Conservation (phyloP, 495 filamentous ascomycete genomes). For the Penicillium malachiteum region DNA sequence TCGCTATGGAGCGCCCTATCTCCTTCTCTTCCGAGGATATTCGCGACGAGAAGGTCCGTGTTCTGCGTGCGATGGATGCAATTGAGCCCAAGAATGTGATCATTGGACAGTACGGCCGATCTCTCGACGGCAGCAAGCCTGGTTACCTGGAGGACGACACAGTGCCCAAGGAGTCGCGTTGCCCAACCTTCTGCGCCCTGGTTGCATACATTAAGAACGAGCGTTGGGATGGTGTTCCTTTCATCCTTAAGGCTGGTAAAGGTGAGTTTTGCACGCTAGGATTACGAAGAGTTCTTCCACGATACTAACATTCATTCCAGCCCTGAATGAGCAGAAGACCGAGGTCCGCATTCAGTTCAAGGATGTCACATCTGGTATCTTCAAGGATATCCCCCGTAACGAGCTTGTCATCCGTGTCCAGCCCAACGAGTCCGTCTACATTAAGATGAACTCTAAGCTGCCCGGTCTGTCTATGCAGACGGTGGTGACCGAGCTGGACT, state of each 20-base stretch:
- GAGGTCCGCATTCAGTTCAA: slow-evolving; percentile 99
- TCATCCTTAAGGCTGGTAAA: slow-evolving; percentile 99
- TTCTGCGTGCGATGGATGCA: slow-evolving; percentile 86
- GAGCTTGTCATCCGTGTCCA: slow-evolving; percentile 99
- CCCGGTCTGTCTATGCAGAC: slow-evolving; percentile 99
- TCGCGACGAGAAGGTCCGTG: slow-evolving; percentile 95
- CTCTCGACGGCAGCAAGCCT: slow-evolving; percentile 94
- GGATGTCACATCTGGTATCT: slow-evolving; percentile 98
- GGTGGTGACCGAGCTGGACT: slow-evolving; percentile 95
- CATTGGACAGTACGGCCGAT: slow-evolving; percentile 97
- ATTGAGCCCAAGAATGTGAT: slow-evolving; percentile 99
- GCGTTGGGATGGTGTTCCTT: slow-evolving; percentile 98
- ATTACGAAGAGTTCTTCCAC: not conserved
- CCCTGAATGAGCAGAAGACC: slow-evolving; percentile 99
- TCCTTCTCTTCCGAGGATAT: slow-evolving; percentile 99
- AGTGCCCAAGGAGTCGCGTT: slow-evolving; percentile 94
- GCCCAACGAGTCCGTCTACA: slow-evolving; percentile 99
- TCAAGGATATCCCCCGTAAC: slow-evolving; percentile 99
- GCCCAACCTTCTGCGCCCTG: slow-evolving; percentile 96
- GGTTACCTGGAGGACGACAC: slow-evolving; percentile 99
- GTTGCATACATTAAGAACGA: slow-evolving; percentile 99
- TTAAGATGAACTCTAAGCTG: slow-evolving; percentile 99
- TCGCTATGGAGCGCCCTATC: slow-evolving; percentile 98
- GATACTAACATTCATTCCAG: slow-evolving; percentile 33
- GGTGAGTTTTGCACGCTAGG: slow-evolving; percentile 33